Conservation (phyloP, 768 basidiomycete species). For the Kwoniella europaea region DNA sequence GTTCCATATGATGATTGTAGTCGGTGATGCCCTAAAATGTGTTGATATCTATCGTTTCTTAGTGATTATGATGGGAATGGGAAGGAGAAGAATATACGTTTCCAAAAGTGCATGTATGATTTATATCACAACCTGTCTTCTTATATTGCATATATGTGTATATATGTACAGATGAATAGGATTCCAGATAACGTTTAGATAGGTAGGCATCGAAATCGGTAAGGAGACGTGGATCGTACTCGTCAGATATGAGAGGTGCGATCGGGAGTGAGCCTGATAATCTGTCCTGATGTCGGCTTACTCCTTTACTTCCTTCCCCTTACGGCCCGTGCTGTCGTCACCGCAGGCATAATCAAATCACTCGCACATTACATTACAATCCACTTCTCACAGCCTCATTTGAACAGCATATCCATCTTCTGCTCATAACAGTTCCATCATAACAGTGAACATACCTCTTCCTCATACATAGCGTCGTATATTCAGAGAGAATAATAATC, state of each 20-base stretch:
- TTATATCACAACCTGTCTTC: neutral
- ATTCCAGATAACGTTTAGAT: neutral
- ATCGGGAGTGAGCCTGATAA: constrained; percentile 6
- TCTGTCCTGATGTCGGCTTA: neutral
- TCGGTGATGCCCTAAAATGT: neutral
- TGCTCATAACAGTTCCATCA: neutral
- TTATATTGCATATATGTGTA: neutral
- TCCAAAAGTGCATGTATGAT: constrained; percentile 6
- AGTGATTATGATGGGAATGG: neutral
- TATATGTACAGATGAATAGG: neutral
- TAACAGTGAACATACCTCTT: neutral
- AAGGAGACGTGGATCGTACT: neutral
- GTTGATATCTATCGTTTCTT: neutral
- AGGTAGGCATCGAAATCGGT: neutral
- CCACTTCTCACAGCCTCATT: constrained; percentile 5
- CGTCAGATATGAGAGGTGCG: too few relatives aligned
- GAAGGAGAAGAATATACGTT: neutral
- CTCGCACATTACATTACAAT: neutral
- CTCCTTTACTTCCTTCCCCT: neutral
- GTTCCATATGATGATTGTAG: neutral
- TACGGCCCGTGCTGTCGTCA: neutral
- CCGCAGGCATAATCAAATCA: neutral
- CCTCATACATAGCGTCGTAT: neutral
- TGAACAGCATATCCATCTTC: neutral
- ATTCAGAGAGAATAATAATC: neutral